Base-by-base conservation (phyloP, 805 yeast genomes). In the Kodamaea jinghongensis region DNA sequence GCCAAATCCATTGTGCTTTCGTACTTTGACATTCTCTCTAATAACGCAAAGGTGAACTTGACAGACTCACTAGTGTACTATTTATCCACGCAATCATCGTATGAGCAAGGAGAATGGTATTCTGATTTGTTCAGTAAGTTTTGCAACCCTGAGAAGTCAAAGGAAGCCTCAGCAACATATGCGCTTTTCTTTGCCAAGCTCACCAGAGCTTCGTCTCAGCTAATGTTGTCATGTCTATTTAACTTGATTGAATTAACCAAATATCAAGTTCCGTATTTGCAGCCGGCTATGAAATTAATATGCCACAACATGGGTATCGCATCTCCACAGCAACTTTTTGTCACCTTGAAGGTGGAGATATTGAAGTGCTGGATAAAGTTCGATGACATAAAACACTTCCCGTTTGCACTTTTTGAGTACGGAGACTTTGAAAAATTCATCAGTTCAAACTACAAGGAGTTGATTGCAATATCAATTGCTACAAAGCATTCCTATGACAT, bases 281-380 rank as follows among this genome's bases (percentile, higher is more conserved):
- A 45, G 5, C 27, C 34, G 9, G 49, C 70, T 3, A 36, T 74
- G 3, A 20, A 22, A 1, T 36, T 37, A 1, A 55, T 68, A 25
- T 54, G 69, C 5, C 4, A 14, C 1, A 17, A 23, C 4, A 45
- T 54, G 28, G 43, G 45, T 0, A 31, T 56, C 4, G 23, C 36
- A 0, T 30, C 39, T 11, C 29, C 56, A 0, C 45, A 31, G 11
- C 36, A 33, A 1, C 41, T 74, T 3, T 70, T 71, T 44, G 51
- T 52, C 34, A 39, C 47, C 9, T 49, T 61, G 17, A 61, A 55
- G 34, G 47, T 62, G 26, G 65, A 65, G 10, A 51, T 76, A 3
- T 52, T 77, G 34, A 69, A 61, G 39, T 58, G 58, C 14, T 77
- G 81, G 80, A 58, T 60, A 52, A 52, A 55, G n/a, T 60, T 58